phyloP scores from a whole-genome alignment of 345 rosid genomes.

The Schrenkiella parvula region DNA sequence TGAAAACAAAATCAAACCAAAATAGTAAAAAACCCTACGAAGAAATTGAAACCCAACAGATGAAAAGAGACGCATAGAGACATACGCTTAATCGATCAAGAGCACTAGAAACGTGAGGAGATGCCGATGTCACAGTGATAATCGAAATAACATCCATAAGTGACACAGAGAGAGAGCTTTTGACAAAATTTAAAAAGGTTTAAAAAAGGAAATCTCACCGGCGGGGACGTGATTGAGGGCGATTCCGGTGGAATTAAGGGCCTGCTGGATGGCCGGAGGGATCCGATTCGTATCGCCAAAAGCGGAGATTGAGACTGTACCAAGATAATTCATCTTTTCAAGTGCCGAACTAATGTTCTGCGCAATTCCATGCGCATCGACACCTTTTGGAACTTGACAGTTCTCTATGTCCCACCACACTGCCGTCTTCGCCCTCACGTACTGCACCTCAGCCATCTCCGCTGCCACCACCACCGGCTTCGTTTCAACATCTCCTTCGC shows the following conservation, averaged over 20 bases:
- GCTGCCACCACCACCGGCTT: constrained; percentile 8
- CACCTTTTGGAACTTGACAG: constrained; percentile 69
- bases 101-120: background rate
- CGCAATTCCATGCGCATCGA: constrained; percentile 73
- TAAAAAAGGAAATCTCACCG: constrained; percentile 37
- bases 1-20: background rate
- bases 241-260: constrained; percentile 87
- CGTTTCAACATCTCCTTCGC: background rate
- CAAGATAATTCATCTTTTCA: constrained; percentile 61
- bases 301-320: constrained; percentile 82
- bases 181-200: background rate
- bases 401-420: constrained; percentile 99
- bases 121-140: background rate
- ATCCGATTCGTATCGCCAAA: constrained; percentile 77
- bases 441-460: constrained; percentile 47
- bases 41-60: background rate
- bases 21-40: background rate
- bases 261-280: constrained; percentile 60
- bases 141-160: too few relatives aligned
- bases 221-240: constrained; percentile 91
- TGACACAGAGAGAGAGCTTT: background rate
- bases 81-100: background rate
- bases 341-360: constrained; percentile 92
- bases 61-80: background rate
- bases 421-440: constrained; percentile 66